Evolutionary conservation across 2,329 filamentous ascomycete genomes (phyloP).

Genomic region (Arthrinium puccinioides): DNA sequence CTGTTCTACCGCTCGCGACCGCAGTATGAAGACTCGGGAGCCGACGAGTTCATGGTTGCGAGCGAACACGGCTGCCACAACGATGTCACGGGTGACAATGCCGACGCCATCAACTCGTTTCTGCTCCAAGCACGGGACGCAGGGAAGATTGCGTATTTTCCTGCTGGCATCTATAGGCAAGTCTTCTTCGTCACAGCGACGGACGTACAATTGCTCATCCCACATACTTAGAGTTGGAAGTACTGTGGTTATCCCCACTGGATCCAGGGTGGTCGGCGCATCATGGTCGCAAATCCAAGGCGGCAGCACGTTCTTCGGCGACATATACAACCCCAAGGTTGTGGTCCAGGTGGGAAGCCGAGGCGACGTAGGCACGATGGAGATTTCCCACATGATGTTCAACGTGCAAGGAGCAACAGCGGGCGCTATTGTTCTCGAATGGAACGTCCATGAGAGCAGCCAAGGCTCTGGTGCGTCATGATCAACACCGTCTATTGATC

Average conservation of each 20-base stretch:
- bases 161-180: slow-evolving; percentile 20
- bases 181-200: too few species aligned
- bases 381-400: slow-evolving; percentile 64
- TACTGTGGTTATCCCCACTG: slow-evolving; percentile 42
- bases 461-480: slow-evolving; percentile 41
- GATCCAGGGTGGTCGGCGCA: slow-evolving; percentile 61
- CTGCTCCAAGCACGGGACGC: slow-evolving; percentile 2
- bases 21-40: slow-evolving; percentile 23
- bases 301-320: slow-evolving; percentile 47
- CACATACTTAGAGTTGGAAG: slow-evolving; percentile 7
- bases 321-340: slow-evolving; percentile 54
- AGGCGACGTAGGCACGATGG: slow-evolving; percentile 55
- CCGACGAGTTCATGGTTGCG: slow-evolving; percentile 4
- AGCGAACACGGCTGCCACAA: slow-evolving; percentile 14
- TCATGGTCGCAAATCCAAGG: slow-evolving; percentile 62
- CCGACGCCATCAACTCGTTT: slow-evolving; percentile 13
- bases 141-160: slow-evolving; percentile 13
- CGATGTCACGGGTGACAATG: slow-evolving; percentile 25
- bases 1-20: slow-evolving; percentile 20
- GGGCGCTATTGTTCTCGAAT: slow-evolving; percentile 64
- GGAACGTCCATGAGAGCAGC: slow-evolving; percentile 53
- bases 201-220: too few species aligned
- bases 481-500: too few species aligned
- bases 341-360: slow-evolving; percentile 58
- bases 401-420: slow-evolving; percentile 57